Conservation (phyloP, 305 asterid species). For the Petunia hybrid region DNA sequence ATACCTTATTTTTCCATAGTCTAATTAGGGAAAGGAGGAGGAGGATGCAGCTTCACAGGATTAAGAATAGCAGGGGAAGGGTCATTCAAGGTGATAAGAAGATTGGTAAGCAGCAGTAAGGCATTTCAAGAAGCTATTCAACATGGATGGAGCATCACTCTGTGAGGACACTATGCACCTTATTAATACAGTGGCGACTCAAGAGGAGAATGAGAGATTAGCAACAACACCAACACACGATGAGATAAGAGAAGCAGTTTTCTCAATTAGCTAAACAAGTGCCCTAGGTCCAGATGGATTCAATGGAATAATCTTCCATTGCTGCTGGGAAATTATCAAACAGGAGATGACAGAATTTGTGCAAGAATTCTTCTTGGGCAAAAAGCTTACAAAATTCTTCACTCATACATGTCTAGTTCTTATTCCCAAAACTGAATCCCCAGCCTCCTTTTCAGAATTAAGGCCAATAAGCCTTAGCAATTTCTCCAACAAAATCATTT, state of each 20-base stretch:
- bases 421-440: neutral
- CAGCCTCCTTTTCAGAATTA: neutral
- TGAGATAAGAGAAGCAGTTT: neutral
- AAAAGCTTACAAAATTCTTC: neutral
- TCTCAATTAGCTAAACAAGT: neutral
- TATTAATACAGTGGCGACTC: neutral
- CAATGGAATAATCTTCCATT: neutral
- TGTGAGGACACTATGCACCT: neutral
- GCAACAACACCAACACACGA: neutral
- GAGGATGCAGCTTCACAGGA: neutral
- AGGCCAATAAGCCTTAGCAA: neutral
- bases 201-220: neutral
- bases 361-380: no score
- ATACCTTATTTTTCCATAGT: neutral
- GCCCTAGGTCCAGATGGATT: neutral
- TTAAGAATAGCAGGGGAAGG: neutral
- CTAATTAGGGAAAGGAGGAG: neutral
- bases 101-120: neutral
- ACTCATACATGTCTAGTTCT: neutral
- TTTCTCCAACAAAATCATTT: neutral
- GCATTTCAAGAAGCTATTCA: neutral
- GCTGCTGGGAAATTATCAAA: no score
- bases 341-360: no score
- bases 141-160: neutral
- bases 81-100: neutral